Conservation (phyloP, 169 alveolate genomes). For the Plasmodium knowlesi region DNA sequence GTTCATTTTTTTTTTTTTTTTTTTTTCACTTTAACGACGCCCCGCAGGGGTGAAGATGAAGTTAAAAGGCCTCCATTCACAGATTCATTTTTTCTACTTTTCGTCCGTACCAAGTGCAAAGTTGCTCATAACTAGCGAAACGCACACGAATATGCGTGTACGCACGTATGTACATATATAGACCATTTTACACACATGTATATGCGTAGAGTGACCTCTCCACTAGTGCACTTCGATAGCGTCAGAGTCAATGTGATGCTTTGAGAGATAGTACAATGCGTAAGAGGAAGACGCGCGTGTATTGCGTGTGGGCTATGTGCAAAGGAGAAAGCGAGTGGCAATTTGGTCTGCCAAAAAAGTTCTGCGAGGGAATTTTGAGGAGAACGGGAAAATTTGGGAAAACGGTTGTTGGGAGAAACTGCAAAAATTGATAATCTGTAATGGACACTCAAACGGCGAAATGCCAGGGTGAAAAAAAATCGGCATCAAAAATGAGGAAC, state of each 20-base stretch:
- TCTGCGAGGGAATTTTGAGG: background rate
- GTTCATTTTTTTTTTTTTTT: background rate
- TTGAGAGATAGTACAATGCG: background rate
- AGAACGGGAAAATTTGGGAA: background rate
- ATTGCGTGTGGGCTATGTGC: background rate
- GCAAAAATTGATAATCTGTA: background rate
- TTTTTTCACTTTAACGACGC: background rate
- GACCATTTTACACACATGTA: background rate
- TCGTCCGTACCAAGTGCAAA: background rate
- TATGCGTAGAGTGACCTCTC: background rate
- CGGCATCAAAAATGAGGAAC: background rate
- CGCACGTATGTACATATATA: background rate
- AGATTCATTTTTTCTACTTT: background rate
- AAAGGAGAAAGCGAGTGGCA: background rate
- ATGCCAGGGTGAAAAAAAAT: background rate
- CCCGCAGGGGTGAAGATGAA: background rate
- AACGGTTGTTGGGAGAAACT: background rate
- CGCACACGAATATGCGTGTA: background rate
- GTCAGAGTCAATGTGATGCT: background rate
- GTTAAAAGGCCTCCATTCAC: background rate
- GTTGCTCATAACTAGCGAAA: background rate
- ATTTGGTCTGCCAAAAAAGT: background rate
- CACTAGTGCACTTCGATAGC: background rate
- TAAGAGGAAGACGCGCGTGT: background rate
- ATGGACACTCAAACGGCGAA: background rate